These are phyloP conservation scores for Mallotus nudiflorus DNA, from an alignment of 345 rosid genomes.

Conservation along the genomic window DNA sequence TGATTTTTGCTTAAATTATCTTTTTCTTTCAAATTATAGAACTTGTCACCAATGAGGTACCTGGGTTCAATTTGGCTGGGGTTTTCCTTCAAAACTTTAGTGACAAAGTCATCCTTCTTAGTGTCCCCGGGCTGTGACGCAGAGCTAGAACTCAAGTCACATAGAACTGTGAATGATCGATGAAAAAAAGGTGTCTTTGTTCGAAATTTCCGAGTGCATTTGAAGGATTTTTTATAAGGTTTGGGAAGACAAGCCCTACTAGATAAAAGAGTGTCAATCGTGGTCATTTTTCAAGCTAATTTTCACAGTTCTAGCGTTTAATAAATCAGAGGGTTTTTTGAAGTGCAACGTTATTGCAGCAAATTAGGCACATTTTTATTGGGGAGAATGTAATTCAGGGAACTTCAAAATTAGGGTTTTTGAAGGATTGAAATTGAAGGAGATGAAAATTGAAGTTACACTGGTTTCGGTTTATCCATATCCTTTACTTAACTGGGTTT, in stretches of 20 bases:
- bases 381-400: background rate
- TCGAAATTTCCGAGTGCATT: constrained; percentile 27
- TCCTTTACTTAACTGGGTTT: background rate
- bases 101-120: constrained; percentile 58
- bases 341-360: background rate
- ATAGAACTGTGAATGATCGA: constrained; percentile 52
- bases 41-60: constrained; percentile 54
- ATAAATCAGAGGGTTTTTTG: background rate
- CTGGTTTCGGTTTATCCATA: constrained; percentile 9
- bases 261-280: constrained; percentile 47
- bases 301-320: background rate
- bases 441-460: too few species aligned
- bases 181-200: constrained; percentile 41
- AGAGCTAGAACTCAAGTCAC: constrained; percentile 38
- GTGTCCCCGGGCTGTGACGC: constrained; percentile 30
- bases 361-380: background rate
- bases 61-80: constrained; percentile 84
- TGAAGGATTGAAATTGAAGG: background rate
- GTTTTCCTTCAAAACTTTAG: constrained; percentile 73
- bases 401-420: constrained; percentile 13
- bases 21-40: constrained; percentile 62
- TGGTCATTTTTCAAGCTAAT: constrained; percentile 39
- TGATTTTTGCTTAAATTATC: constrained; percentile 43
- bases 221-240: constrained; percentile 14
- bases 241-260: constrained; percentile 44